These are phyloP conservation scores for Corynascus novoguineensis DNA, from an alignment of 495 filamentous ascomycete genomes.

Conservation along the genomic window DNA sequence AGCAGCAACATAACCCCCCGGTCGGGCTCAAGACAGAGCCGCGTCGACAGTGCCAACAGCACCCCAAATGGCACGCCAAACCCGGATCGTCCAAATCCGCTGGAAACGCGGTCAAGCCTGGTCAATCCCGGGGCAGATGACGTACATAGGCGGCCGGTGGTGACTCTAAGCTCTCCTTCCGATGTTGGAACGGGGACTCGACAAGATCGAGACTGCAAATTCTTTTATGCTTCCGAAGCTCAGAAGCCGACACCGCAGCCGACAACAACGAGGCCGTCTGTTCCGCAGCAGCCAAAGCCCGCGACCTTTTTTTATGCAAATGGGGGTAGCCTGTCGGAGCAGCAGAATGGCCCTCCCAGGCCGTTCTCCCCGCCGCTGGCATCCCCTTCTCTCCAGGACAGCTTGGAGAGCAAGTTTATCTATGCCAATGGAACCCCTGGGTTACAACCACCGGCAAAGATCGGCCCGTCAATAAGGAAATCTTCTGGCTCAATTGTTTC, in stretches of 20 bases:
- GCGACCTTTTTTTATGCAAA: conserved; percentile 57
- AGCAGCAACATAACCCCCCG: conserved; percentile 66
- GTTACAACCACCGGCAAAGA: conserved; percentile 21
- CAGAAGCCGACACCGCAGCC: conserved; percentile 41
- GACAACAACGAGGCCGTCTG: conserved; percentile 14
- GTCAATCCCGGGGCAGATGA: conserved; percentile 32
- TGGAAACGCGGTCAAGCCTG: conserved; percentile 37
- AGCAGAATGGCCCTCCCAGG: conserved; percentile 20
- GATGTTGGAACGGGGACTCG: conserved; percentile 27
- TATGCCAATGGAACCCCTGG: conserved; percentile 58
- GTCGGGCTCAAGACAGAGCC: conserved; percentile 59
- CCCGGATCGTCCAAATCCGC: conserved; percentile 36
- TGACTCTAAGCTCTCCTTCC: conserved; percentile 32
- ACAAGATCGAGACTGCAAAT: conserved; percentile 50
- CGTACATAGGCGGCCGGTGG: conserved; percentile 13
- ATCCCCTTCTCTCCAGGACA: conserved; percentile 30
- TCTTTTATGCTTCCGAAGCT: conserved; percentile 73
- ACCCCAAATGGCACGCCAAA: conserved; percentile 56
- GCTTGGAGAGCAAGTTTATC: conserved; percentile 62
- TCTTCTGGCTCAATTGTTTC: conserved; percentile 40
- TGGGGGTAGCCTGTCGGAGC: conserved; percentile 33
- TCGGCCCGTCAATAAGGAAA: conserved; percentile 26
- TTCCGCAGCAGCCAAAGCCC: conserved; percentile 28
- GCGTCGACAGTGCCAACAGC: conserved; percentile 57
- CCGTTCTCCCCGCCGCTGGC: conserved; percentile 33